Conservation (phyloP, 2,329 filamentous ascomycete species). For the Intubia oerlemansii region DNA sequence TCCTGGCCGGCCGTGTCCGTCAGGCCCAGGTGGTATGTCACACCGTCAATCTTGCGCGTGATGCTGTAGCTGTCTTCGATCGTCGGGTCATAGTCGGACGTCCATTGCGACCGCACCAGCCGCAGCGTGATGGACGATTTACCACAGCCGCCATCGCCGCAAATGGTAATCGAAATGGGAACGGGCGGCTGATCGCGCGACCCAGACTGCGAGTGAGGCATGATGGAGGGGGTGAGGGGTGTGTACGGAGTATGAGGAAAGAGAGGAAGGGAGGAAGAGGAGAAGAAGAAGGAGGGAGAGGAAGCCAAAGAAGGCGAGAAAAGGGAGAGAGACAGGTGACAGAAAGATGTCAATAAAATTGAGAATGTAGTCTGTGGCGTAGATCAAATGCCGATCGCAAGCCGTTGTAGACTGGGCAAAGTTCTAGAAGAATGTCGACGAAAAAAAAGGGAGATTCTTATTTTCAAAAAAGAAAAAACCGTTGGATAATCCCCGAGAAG, state of each 20-base stretch:
- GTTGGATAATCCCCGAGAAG: no score
- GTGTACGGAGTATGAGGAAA: background rate
- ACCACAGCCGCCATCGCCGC: constrained; percentile 66
- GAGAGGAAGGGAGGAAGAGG: background rate
- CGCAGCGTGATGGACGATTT: constrained; percentile 74
- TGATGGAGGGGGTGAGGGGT: background rate
- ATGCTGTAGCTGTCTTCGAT: constrained; percentile 75
- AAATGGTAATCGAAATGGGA: constrained; percentile 59
- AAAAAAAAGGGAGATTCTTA: no score
- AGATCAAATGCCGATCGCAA: no score
- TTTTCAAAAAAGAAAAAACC: no score
- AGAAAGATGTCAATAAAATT: no score
- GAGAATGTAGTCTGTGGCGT: no score
- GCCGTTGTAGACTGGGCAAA: no score
- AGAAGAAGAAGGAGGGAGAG: background rate
- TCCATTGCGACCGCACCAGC: constrained; percentile 67
- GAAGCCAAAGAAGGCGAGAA: background rate
- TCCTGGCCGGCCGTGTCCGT: constrained; percentile 81
- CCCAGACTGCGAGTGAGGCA: constrained; percentile 5
- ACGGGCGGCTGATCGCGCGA: constrained; percentile 19
- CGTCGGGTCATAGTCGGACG: constrained; percentile 60
- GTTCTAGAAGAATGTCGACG: no score
- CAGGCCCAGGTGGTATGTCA: constrained; percentile 57
- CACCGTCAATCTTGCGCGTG: constrained; percentile 58
- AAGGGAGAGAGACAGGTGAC: no score